Evolutionary conservation across 305 asterid genomes (phyloP).

Genomic region (Fraxinus xanthoxyloides): DNA sequence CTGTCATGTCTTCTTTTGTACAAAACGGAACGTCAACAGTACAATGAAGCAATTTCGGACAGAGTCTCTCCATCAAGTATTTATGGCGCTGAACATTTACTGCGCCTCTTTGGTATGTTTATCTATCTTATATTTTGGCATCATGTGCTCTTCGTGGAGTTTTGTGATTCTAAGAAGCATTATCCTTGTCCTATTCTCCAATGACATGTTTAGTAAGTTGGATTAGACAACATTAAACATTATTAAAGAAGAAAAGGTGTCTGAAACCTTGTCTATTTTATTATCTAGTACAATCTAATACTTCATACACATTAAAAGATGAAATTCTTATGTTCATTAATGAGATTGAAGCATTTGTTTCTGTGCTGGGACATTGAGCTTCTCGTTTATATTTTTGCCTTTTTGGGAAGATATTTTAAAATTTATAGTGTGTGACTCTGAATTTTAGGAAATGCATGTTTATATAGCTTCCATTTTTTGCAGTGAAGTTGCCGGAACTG

Average conservation of each 20-base stretch:
- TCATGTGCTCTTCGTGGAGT: background rate
- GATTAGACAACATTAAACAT: background rate
- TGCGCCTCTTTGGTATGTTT: conserved; percentile 89
- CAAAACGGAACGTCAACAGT: conserved; percentile 88
- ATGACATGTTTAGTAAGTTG: background rate
- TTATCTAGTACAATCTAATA: background rate
- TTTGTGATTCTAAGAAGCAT: background rate
- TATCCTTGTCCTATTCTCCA: background rate
- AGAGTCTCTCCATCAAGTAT: conserved; percentile 70
- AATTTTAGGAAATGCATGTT: background rate
- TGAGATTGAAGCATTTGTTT: background rate
- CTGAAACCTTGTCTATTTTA: background rate
- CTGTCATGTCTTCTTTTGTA: conserved; percentile 72
- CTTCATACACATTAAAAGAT: background rate
- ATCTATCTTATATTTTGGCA: conserved; percentile 2
- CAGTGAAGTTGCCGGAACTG: conserved; percentile 90
- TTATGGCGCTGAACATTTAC: conserved; percentile 94
- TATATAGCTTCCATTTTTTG: conserved; percentile 30
- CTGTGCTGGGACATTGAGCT: background rate
- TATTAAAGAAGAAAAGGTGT: background rate
- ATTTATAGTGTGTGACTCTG: background rate
- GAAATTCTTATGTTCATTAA: background rate
- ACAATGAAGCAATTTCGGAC: conserved; percentile 56
- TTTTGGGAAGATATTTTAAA: background rate
- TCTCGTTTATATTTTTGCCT: conserved; percentile 3